Conservation (phyloP, 305 asterid genomes). For the Plantago coronopus region DNA sequence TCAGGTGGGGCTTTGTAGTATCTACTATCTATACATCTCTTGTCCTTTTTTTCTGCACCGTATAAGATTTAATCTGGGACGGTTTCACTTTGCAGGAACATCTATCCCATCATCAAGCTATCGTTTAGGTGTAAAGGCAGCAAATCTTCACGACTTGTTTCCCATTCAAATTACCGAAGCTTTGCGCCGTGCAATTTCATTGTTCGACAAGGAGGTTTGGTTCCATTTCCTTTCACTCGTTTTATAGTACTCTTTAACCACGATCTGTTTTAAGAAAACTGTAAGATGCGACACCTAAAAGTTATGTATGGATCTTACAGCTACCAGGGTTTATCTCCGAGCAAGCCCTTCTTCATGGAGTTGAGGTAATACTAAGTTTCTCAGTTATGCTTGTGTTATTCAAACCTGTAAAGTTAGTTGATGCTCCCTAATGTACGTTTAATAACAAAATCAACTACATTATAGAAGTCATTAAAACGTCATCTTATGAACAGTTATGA, state of each 20-base stretch:
- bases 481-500: neutral
- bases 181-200: constrained; percentile 62
- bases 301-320: constrained; percentile 34
- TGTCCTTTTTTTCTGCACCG: neutral
- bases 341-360: constrained; percentile 87
- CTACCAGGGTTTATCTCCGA: constrained; percentile 76
- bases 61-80: constrained; percentile 16
- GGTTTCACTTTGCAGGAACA: constrained; percentile 41
- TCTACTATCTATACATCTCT: neutral
- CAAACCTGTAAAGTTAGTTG: neutral
- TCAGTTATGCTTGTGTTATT: neutral
- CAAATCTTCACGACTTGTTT: constrained; percentile 75
- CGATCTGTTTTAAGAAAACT: constrained; percentile 5
- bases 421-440: neutral
- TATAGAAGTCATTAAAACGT: neutral
- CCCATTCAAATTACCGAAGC: constrained; percentile 67
- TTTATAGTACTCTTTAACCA: neutral
- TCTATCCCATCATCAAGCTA: constrained; percentile 84
- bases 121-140: constrained; percentile 82
- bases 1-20: constrained; percentile 39
- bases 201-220: constrained; percentile 75
- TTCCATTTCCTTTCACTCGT: constrained; percentile 20
- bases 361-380: constrained; percentile 56
- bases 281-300: constrained; percentile 1
- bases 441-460: neutral